Percentiles rank a stretch among this genome's conserved stretches.
Conservation (phyloP, 208 protist genomes). For the Strigomonas culicis region DNA sequence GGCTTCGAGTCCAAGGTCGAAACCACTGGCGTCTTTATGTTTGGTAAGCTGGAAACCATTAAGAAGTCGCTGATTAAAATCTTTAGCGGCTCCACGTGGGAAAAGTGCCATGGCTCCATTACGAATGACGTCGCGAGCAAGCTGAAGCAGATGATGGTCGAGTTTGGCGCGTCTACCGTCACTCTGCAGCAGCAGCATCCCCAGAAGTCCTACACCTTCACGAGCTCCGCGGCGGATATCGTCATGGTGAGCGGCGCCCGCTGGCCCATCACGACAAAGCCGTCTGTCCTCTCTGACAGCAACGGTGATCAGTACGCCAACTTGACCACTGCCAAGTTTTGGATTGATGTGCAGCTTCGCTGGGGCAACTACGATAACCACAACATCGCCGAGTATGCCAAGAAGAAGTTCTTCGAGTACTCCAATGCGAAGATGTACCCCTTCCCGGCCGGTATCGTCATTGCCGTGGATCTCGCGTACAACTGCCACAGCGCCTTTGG, state of each 20-base stretch:
- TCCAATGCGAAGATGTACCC: constrained; percentile 99
- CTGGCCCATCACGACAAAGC: constrained; percentile 91
- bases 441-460: constrained; percentile 97
- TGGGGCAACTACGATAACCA: constrained; percentile 99
- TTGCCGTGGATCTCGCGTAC: constrained; percentile 99
- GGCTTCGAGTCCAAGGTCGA: constrained; percentile 99
- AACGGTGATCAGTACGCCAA: constrained; percentile 61
- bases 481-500: constrained; percentile 98
- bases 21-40: constrained; percentile 99
- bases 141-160: constrained; percentile 97
- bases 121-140: constrained; percentile 99
- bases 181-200: constrained; percentile 98
- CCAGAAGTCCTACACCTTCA: constrained; percentile 92
- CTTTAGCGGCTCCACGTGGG: constrained; percentile 99
- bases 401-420: constrained; percentile 99
- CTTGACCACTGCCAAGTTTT: constrained; percentile 97
- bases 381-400: constrained; percentile 99
- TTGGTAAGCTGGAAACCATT: constrained; percentile 99
- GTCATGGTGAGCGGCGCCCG: constrained; percentile 96
- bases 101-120: constrained; percentile 99
- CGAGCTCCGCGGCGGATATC: constrained; percentile 94
- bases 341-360: constrained; percentile 99
- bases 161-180: constrained; percentile 98
- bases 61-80: constrained; percentile 99
- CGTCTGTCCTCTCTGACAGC: constrained; percentile 61